phyloP scores from a whole-genome alignment of 495 filamentous ascomycete species.

The Neurospora hispaniola region DNA sequence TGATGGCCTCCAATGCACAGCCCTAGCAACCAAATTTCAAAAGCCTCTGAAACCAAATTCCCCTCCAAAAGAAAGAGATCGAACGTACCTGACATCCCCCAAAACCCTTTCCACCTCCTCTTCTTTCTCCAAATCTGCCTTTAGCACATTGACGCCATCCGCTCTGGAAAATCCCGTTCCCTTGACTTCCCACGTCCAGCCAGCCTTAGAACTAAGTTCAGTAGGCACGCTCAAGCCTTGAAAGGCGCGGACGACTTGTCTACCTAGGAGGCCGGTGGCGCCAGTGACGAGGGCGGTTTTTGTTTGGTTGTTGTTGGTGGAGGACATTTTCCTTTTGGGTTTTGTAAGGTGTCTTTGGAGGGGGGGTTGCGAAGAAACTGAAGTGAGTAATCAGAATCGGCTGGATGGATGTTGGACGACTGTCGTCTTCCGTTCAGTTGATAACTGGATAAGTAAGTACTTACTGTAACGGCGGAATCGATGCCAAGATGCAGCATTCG shows the following conservation, averaged over 20 bases:
- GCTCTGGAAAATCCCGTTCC: slow-evolving; percentile 72
- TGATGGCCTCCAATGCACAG: not conserved
- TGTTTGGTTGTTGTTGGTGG: slow-evolving; percentile 1
- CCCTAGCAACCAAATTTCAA: not conserved
- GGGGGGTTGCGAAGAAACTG: not conserved
- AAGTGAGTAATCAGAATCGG: not conserved
- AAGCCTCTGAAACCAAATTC: not conserved
- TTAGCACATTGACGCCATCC: slow-evolving; percentile 60
- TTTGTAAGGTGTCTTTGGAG: not conserved
- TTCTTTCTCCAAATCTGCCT: slow-evolving; percentile 58
- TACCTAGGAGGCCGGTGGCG: slow-evolving; percentile 73
- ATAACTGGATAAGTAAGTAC: not conserved
- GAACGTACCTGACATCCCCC: slow-evolving; percentile 47
- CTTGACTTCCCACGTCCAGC: slow-evolving; percentile 53
- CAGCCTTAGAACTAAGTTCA: slow-evolving; percentile 21
- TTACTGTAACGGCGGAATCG: not conserved
- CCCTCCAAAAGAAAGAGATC: slow-evolving; percentile 3
- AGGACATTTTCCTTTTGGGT: not conserved
- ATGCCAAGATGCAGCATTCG: not conserved
- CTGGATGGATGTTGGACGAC: not conserved
- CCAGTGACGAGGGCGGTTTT: slow-evolving; percentile 69
- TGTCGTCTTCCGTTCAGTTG: not conserved
- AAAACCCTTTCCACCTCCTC: slow-evolving; percentile 52
- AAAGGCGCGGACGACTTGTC: slow-evolving; percentile 70
- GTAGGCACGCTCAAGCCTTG: not conserved